Evolutionary conservation across 345 rosid genomes (phyloP).

Genomic region (Murraya koenigii): DNA sequence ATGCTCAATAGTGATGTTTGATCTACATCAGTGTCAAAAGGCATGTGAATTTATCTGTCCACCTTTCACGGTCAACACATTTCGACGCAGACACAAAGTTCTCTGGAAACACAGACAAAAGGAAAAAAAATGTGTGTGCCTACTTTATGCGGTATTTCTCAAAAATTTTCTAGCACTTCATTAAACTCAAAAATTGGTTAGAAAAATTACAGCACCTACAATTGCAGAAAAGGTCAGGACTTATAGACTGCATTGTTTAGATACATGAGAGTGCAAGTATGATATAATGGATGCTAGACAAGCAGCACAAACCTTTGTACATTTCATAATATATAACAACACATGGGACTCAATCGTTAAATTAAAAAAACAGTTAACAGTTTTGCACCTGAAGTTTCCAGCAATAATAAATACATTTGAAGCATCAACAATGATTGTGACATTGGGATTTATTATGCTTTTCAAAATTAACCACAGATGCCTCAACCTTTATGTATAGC

Average conservation of each 20-base stretch:
- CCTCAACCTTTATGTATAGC: background rate
- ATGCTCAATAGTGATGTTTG: background rate
- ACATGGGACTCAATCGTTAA: background rate
- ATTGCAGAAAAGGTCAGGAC: background rate
- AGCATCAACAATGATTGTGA: background rate
- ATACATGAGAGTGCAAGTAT: background rate
- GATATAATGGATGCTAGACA: background rate
- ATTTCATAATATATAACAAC: background rate
- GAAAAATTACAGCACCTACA: background rate
- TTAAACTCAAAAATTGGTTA: background rate
- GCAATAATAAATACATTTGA: background rate
- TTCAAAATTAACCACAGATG: background rate
- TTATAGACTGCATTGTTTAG: background rate
- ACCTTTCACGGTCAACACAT: background rate
- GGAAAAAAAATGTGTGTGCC: no score
- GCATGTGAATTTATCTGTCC: background rate
- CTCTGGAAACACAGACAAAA: no score
- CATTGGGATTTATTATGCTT: background rate
- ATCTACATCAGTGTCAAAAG: background rate
- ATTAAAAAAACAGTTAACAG: background rate
- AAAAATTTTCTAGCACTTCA: background rate
- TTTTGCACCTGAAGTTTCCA: slow-evolving; percentile 6
- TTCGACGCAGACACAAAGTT: background rate
- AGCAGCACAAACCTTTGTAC: background rate
- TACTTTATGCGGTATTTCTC: background rate